Base-by-base conservation (phyloP, 2,329 filamentous ascomycete genomes). In the Ophiostoma perfectum region DNA sequence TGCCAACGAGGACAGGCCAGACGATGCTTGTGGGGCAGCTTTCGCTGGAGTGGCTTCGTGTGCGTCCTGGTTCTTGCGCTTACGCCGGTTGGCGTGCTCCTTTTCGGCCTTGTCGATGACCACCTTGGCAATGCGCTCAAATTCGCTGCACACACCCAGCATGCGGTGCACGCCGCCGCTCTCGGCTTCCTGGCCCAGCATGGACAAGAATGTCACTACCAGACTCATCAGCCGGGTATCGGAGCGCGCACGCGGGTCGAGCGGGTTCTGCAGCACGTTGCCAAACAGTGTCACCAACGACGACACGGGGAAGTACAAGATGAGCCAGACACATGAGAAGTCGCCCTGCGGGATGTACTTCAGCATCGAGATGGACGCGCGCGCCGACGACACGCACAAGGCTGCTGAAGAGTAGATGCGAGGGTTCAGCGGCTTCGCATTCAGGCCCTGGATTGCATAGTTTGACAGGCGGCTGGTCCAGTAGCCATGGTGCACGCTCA, bases 311-410 rank as follows among this genome's bases (percentile, higher is more conserved):
- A 97, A 99, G 78, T 99, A 99, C 11, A 98, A 81, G 72, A 97
- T 92, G 75, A 99, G 85, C 92, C 95, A 99, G 66, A 98, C 93
- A 78, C 93, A 97, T 65, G 91, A 90, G 75, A 93, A 93, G 76
- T 99, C 95, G 63, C 93, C 93, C 76, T 97, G 93, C 0, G 95
- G 95, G 64, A 98, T 93, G 77, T 98, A 98, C 78, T 96, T 96
- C 71, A 99, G 88, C 58, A 99, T 80, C 70, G 95, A 92, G 69
- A 99, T 97, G 2, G 93, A 96, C 2, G 94, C 93, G 74, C 95
- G 84, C 2, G 95, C 95, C 16, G 95, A 94, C 64, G 93, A 92
- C 3, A 97, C 96, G 76, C 94, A 98, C 2, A 99, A 83, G 2
- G 92, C 90, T 5, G 95, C 93, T 2, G 93, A 97, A 64, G 93